Evolutionary conservation across 2,329 filamentous ascomycete genomes (phyloP).

Genomic region (Aureobasidium sp.): DNA sequence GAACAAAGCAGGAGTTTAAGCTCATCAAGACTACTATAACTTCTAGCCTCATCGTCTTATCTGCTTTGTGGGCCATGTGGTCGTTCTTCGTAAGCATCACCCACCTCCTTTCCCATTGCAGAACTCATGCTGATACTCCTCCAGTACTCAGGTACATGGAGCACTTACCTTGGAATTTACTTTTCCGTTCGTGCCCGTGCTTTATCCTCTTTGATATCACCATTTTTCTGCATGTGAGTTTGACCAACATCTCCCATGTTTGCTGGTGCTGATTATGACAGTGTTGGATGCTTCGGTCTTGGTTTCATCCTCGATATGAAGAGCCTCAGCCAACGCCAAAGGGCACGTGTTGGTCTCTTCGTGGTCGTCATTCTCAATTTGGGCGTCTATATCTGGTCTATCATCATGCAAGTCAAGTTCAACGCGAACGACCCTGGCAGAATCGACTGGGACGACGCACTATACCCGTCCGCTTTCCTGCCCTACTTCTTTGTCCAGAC

Average conservation of each 20-base stretch:
- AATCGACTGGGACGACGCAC: slow-evolving; percentile 13
- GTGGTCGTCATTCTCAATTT: slow-evolving; percentile 41
- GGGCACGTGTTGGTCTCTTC: slow-evolving; percentile 41
- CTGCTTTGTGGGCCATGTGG: slow-evolving; percentile 3
- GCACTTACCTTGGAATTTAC: slow-evolving; percentile 11
- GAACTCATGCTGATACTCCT: background rate
- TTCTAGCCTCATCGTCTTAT: slow-evolving; percentile 4
- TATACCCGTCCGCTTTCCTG: background rate
- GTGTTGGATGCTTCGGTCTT: slow-evolving; percentile 42
- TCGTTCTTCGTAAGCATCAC: background rate
- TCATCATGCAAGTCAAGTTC: slow-evolving; percentile 14
- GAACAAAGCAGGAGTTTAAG: slow-evolving; percentile 11
- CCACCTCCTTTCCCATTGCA: too few relatives aligned
- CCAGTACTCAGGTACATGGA: slow-evolving; percentile 11
- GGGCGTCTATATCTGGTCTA: slow-evolving; percentile 23
- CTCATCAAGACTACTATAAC: slow-evolving; percentile 12
- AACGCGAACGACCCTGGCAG: slow-evolving; percentile 6
- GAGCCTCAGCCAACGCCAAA: slow-evolving; percentile 50
- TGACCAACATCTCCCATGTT: background rate
- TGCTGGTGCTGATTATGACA: slow-evolving; percentile 31
- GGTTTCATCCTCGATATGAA: slow-evolving; percentile 58
- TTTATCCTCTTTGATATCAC: slow-evolving; percentile 6
- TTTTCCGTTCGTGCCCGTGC: slow-evolving; percentile 13
- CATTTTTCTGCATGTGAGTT: slow-evolving; percentile 15
- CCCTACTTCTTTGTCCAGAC: slow-evolving; percentile 15